Evolutionary conservation across 2,329 filamentous ascomycete genomes (phyloP), one percentile per base, ranked within the genome.

Genomic region (Penicillium hordei): DNA sequence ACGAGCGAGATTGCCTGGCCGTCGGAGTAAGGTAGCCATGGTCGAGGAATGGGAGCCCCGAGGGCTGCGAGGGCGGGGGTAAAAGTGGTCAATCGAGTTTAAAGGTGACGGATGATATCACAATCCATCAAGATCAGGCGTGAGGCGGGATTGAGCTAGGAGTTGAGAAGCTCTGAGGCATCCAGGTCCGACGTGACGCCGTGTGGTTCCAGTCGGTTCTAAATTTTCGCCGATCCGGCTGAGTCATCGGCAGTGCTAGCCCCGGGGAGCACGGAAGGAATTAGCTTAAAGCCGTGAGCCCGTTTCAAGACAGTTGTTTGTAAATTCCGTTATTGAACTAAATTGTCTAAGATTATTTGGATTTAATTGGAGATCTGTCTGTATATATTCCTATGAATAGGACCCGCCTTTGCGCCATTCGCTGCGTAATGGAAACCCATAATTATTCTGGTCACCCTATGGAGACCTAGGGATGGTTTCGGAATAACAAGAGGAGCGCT

Each of bases 21-120:
- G 85, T 74, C 86, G 84, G 65, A 89, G 78, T 69, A 87, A 79
- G 69, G 84, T 84, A 73, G 86, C 86, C 87, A 89, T 89, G 76
- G 73, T 79, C 76, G 73, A 74, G 68, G 68, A 69, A 65, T 62
- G 59, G 64, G 60, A 70, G 69, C 70, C 71, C 69, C 60, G 61
- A 70, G 69, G 70, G 63, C 59, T 64, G 57, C 57, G 62, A 67
- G 61, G 60, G 65, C 58, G 58, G 63, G 57, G 62, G 63, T 62
- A 60, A 57, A 51, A 51, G 61, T 64, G 42, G 60, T 65, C 63
- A 66, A 65, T 65, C 61, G 58, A 59, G 43, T 56, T 67, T 52
- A 67, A 59, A 61, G 49, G 60, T 33, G 54, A 64, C 59, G 46
- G 55, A 57, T 62, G 51, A 58, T 58, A 59, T 38, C 58, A 58